Evolutionary conservation across 148 eudicot species (phyloP).

Genomic region (Bassia scoparia): DNA sequence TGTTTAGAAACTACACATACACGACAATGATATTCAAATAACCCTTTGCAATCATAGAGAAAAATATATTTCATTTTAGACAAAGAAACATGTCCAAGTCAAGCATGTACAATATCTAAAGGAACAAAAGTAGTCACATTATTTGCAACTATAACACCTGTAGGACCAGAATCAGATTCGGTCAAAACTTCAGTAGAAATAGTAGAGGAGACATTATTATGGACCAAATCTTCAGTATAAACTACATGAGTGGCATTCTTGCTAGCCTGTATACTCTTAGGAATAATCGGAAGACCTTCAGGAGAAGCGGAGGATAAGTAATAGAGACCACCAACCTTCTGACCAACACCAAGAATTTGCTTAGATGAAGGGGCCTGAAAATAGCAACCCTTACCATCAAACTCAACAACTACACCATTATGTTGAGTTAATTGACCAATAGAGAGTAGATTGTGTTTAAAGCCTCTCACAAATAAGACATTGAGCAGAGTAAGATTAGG

Average conservation of each 20-base stretch:
- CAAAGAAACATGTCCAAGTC: too few relatives aligned
- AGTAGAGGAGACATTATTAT: too few relatives aligned
- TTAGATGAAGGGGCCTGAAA: neutral
- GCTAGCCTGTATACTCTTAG: too few relatives aligned
- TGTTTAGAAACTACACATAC: neutral
- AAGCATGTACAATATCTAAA: too few relatives aligned
- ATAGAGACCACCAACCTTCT: neutral
- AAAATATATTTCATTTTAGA: too few relatives aligned
- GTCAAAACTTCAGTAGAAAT: too few relatives aligned
- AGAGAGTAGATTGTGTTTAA: neutral
- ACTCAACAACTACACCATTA: neutral
- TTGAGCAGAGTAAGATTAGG: neutral
- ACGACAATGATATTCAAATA: neutral
- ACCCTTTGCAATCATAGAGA: neutral
- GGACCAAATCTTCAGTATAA: too few relatives aligned
- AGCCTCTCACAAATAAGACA: neutral
- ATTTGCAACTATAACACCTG: too few relatives aligned
- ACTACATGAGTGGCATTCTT: too few relatives aligned
- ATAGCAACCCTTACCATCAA: neutral
- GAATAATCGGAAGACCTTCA: too few relatives aligned
- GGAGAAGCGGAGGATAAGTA: neutral
- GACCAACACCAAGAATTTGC: neutral
- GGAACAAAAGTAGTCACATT: too few relatives aligned
- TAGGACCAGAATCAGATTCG: too few relatives aligned
- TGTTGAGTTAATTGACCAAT: neutral